Percentiles rank a stretch among this genome's conserved stretches.
These are phyloP conservation scores for Colletotrichum gigasporum DNA, from an alignment of 2,329 filamentous ascomycete species.

Conservation along the genomic window DNA sequence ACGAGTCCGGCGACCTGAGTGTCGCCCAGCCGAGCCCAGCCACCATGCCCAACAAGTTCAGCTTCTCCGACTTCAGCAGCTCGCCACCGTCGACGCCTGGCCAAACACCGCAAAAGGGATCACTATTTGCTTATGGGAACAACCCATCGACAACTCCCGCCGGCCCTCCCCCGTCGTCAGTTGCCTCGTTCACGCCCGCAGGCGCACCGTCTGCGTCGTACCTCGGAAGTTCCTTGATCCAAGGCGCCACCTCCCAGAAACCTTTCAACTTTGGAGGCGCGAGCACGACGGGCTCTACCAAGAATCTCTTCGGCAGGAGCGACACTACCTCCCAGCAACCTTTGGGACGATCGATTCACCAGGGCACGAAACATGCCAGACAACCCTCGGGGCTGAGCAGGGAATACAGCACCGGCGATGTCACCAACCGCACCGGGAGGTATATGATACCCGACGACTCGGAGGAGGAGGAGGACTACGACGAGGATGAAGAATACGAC, in stretches of 20 bases:
- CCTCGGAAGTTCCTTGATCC: conserved; percentile 64
- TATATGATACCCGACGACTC: conserved; percentile 41
- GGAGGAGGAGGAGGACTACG: conserved; percentile 41
- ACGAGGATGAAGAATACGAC: conserved; percentile 41
- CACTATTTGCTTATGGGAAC: conserved; percentile 50
- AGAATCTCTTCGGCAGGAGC: conserved; percentile 48
- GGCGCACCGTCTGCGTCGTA: conserved; percentile 65
- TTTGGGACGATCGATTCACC: conserved; percentile 58
- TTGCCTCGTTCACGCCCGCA: conserved; percentile 63
- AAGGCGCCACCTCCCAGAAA: conserved; percentile 50
- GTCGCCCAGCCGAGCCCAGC: conserved; percentile 17
- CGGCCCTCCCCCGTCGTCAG: conserved; percentile 60
- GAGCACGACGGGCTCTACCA: conserved; percentile 40
- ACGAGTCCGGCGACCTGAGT: conserved; percentile 26
- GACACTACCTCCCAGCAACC: conserved; percentile 51
- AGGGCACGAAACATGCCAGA: conserved; percentile 39
- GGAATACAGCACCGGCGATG: conserved; percentile 42
- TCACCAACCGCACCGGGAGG: conserved; percentile 32
- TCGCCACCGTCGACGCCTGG: conserved; percentile 60
- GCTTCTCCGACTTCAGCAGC: conserved; percentile 52
- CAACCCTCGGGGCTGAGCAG: conserved; percentile 63
- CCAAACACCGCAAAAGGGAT: conserved; percentile 7
- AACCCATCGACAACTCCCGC: conserved; percentile 63
- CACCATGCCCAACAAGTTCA: conserved; percentile 52
- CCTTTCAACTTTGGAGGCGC: conserved; percentile 49